Base-by-base conservation (phyloP, 306 rosid species). In the Malus asiatica region DNA sequence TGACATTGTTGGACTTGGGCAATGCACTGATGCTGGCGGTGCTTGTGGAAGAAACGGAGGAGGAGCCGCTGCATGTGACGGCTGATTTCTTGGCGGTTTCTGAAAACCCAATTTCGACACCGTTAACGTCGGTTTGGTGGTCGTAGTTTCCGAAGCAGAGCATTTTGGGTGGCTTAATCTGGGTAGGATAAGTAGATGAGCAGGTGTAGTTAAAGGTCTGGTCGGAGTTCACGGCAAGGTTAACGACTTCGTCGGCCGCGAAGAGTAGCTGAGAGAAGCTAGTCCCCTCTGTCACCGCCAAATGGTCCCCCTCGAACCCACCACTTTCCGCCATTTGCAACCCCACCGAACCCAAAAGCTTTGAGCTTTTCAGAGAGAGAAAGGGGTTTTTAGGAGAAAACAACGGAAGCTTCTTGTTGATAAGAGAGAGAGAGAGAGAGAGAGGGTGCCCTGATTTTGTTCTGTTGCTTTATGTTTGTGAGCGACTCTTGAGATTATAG, bases 261-360 rank as follows among this genome's bases (percentile, higher is more conserved):
- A 89, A 88, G 42, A 92, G 86, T 33, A 95, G 66, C 87, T 88
- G 93, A 70, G 97, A 92, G 88, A 95, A 92, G 81, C 85, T 84
- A 23, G 95, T 80, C 22, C 80, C 85, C 23, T 76, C 71, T 16
- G 78, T 57, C 67, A 82, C 69, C 38, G 70, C 52, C 40, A 75
- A 79, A 74, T 91, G 85, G 84, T 89, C 93, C 86, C 87, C 66
- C 42, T 55, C 85, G 62, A 68, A 73, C 29, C 84, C 83, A 35
- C 83, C 83, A 30, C 81, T 86, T 57, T 84, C 81, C 57, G 81
- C 93, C 96, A 87, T 93, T 15, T 11, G 6, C 68, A 63, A 14
- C 64, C 33, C 13, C 52, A 53, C 45, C 5, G 48, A 60, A 11
- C 32, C 38, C 23, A 74, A 74, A 53, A 32, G 29, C 29, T 58